Evolutionary conservation across 2,329 filamentous ascomycete genomes (phyloP).

Genomic region (Neonectria magnoliae): DNA sequence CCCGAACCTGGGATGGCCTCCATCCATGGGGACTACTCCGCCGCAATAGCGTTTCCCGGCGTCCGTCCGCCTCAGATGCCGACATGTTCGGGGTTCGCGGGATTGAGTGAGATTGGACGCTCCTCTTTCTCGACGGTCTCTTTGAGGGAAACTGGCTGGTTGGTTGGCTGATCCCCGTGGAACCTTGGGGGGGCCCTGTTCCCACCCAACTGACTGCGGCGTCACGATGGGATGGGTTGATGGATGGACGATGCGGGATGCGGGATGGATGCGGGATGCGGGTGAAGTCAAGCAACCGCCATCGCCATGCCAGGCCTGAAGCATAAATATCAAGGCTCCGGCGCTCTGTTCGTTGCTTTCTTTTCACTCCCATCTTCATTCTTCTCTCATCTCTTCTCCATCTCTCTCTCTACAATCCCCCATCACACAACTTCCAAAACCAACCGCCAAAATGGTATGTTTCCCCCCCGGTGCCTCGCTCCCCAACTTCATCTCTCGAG

Average conservation of each 20-base stretch:
- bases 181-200: neutral
- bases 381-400: slow-evolving; percentile 16
- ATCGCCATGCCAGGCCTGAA: slow-evolving; percentile 23
- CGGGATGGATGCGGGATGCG: too few species aligned
- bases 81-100: slow-evolving; percentile 41
- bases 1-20: neutral
- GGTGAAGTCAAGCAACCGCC: neutral
- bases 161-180: slow-evolving; percentile 2
- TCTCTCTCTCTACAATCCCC: slow-evolving; percentile 27
- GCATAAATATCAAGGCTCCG: slow-evolving; percentile 42
- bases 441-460: slow-evolving; percentile 45
- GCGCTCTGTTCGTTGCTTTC: slow-evolving; percentile 26
- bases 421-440: neutral
- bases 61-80: slow-evolving; percentile 31
- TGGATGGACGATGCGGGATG: too few species aligned
- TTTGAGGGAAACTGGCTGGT: neutral
- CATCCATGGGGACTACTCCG: neutral
- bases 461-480: neutral
- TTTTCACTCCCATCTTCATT: slow-evolving; percentile 27
- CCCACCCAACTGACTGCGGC: slow-evolving; percentile 2
- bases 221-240: neutral
- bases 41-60: neutral
- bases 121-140: neutral
- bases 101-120: slow-evolving; percentile 39
- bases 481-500: neutral